A percentile compares a stretch with the other conserved stretches of the same genome.
These are phyloP conservation scores for Mycena filopes DNA, from an alignment of 768 basidiomycete species.

Conservation along the genomic window DNA sequence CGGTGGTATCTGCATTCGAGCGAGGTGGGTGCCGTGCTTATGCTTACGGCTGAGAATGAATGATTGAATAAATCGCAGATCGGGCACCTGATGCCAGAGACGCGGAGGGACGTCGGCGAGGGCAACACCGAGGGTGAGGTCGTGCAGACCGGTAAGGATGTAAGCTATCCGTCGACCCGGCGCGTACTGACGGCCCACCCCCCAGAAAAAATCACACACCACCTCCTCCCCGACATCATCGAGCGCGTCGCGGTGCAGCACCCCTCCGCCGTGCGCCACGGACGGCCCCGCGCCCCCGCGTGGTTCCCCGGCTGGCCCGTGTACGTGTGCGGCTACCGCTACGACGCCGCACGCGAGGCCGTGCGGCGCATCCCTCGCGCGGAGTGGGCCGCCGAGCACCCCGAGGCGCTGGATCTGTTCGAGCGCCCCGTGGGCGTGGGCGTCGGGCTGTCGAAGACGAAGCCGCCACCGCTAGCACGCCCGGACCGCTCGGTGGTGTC, in stretches of 20 bases:
- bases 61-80: constrained; percentile 9
- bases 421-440: constrained; percentile 37
- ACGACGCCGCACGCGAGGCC: constrained; percentile 67
- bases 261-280: constrained; percentile 66
- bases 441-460: constrained; percentile 39
- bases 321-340: constrained; percentile 78
- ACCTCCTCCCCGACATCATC: constrained; percentile 76
- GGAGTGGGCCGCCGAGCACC: constrained; percentile 43
- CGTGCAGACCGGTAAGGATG: constrained; percentile 25
- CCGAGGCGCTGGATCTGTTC: constrained; percentile 40
- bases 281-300: constrained; percentile 69
- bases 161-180: background rate
- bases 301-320: constrained; percentile 80
- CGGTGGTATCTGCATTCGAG: constrained; percentile 29
- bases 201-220: constrained; percentile 73
- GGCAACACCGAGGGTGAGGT: constrained; percentile 29
- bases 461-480: background rate
- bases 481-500: constrained; percentile 59
- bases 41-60: background rate
- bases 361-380: constrained; percentile 49
- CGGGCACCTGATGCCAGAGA: constrained; percentile 25
- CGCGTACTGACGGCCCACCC: background rate
- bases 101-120: constrained; percentile 17
- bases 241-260: constrained; percentile 69
- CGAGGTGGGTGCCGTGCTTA: constrained; percentile 6